Conservation (phyloP, 257 asterid species). For the Solanum gracilifrons region DNA sequence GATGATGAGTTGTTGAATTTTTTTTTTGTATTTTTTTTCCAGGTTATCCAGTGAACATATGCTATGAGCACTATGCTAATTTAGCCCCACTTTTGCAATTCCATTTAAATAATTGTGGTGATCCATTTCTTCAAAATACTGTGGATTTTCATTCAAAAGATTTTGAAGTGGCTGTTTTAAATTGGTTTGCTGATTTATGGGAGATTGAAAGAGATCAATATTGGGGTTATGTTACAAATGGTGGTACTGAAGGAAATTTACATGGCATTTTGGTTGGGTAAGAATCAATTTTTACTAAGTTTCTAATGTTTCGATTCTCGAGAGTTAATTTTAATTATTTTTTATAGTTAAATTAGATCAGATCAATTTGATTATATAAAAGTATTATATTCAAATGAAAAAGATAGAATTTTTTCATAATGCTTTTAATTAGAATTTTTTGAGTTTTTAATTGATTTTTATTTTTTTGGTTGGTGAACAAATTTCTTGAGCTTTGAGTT, state of each 20-base stretch:
- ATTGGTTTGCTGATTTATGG: slow-evolving; percentile 16
- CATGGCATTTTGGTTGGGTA: slow-evolving; percentile 18
- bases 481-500: not conserved
- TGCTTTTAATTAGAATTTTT: too few species aligned
- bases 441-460: too few species aligned
- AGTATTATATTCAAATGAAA: too few species aligned
- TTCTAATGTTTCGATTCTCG: not conserved
- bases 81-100: slow-evolving; percentile 5
- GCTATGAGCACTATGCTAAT: not conserved
- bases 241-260: slow-evolving; percentile 19
- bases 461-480: not conserved
- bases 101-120: slow-evolving; percentile 8
- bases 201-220: slow-evolving; percentile 10
- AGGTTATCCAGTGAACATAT: slow-evolving; percentile 6
- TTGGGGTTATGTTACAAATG: slow-evolving; percentile 18
- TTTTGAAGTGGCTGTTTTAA: slow-evolving; percentile 15
- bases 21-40: not conserved
- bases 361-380: too few species aligned
- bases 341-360: too few species aligned
- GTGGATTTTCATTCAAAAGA: slow-evolving; percentile 12
- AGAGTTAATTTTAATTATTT: not conserved
- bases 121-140: slow-evolving; percentile 3
- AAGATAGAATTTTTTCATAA: too few species aligned
- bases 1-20: not conserved
- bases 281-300: not conserved